phyloP scores from a whole-genome alignment of 495 filamentous ascomycete genomes.

The Gamarada debralockiae region DNA sequence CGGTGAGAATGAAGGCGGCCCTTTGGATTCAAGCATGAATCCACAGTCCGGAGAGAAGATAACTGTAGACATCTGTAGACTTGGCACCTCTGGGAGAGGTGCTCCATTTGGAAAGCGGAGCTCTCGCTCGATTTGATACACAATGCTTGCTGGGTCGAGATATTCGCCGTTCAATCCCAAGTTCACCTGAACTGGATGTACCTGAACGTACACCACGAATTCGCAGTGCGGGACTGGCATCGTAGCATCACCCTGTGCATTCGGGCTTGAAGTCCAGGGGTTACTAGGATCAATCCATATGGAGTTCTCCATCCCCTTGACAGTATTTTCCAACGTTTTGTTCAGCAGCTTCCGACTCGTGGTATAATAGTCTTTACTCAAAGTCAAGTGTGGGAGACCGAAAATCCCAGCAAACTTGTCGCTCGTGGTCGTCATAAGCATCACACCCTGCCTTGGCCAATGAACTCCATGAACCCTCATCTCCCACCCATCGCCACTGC shows the following conservation, averaged over 20 bases:
- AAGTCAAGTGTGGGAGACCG: constrained; percentile 76
- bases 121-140: constrained; percentile 76
- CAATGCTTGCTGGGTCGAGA: constrained; percentile 31
- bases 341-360: constrained; percentile 65
- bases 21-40: constrained; percentile 85
- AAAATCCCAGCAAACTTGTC: constrained; percentile 91
- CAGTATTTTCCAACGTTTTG: constrained; percentile 60
- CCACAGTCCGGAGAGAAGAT: constrained; percentile 94
- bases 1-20: constrained; percentile 65
- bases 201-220: constrained; percentile 81
- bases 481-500: constrained; percentile 66
- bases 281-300: constrained; percentile 37
- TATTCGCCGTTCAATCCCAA: constrained; percentile 30
- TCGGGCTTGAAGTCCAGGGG: constrained; percentile 49
- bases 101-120: constrained; percentile 80
- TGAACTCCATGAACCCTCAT: constrained; percentile 78
- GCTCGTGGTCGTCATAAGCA: constrained; percentile 81
- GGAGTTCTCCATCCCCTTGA: constrained; percentile 55
- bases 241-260: constrained; percentile 53
- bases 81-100: constrained; percentile 61
- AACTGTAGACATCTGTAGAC: constrained; percentile 75
- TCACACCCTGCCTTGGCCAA: constrained; percentile 68
- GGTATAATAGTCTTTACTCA: constrained; percentile 61
- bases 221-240: constrained; percentile 75
- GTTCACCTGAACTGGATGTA: constrained; percentile 55